Percentiles rank a stretch among this genome's conserved stretches.
Conservation (phyloP, 2,329 filamentous ascomycete species). For the Chaetomium sp. region DNA sequence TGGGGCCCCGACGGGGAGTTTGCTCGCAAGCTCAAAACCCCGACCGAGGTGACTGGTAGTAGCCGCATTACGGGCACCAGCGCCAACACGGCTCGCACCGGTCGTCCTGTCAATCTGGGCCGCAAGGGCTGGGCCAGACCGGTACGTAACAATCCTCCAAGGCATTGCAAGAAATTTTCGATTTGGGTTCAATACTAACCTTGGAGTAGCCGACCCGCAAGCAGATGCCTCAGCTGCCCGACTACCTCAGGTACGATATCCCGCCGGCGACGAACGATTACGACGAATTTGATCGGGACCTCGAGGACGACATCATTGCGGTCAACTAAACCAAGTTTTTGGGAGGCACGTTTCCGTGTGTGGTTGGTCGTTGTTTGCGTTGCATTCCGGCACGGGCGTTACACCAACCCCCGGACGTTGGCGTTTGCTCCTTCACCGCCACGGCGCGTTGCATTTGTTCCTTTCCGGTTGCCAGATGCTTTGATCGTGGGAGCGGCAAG, state of each 20-base stretch:
- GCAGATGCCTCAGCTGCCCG: constrained; percentile 7
- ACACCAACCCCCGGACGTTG: no score
- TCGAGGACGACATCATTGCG: background rate
- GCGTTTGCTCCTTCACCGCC: no score
- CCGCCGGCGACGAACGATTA: background rate
- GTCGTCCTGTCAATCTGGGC: background rate
- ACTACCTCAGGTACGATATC: constrained; percentile 9
- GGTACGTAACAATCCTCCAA: constrained; percentile 1
- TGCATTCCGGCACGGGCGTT: no score
- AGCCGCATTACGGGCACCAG: background rate
- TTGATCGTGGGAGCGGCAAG: no score
- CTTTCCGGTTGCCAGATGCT: no score
- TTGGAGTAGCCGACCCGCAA: constrained; percentile 9
- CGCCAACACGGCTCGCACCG: no score
- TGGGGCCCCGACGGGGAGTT: constrained; percentile 22
- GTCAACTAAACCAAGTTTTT: background rate
- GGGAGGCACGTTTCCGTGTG: no score
- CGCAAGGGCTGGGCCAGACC: constrained; percentile 20
- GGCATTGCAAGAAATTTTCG: background rate
- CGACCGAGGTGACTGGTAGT: constrained; percentile 10
- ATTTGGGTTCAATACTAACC: background rate
- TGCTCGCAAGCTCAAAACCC: constrained; percentile 8
- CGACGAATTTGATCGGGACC: background rate
- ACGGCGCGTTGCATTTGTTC: no score
- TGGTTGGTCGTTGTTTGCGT: no score